Base-by-base conservation (phyloP, 2,329 filamentous ascomycete genomes). In the Xylariales sp. region DNA sequence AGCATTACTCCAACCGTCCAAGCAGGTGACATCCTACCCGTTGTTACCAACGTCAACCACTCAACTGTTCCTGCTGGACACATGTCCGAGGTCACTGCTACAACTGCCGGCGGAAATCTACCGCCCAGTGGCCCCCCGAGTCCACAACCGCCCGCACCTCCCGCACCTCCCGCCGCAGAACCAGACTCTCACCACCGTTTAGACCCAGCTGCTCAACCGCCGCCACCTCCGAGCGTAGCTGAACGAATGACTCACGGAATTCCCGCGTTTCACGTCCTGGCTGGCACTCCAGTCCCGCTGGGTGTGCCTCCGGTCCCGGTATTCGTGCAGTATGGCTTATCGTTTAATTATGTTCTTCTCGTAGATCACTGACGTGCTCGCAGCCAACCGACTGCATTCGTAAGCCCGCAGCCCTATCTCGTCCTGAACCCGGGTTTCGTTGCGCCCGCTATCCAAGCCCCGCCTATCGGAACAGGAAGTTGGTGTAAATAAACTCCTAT, bases 401-500 rank as follows among this genome's bases (percentile, higher is more conserved):
- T 5, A 3, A 27, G n/a, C 24, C 24, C 8, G 24, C 28, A 40
- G 21, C 20, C 28, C 9, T 40, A 40, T 12, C 29, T 40, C 18
- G 7, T 32, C n/a, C 16, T 33, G 5, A 40, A 33, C 28, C 38
- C 38, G 20, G 22, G 22, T 16, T 15, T 40, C 12, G 29, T 33
- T 15, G 6, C 25, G 8, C 38, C 38, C 5, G 29, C 14, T 3
- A 22, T 33, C n/a, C 38, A 33, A 18, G 38, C 38, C 11, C 28
- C 38, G 4, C 11, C 29, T 12, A 22, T 25, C 15, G 38, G 20
- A 15, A 40, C 38, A 9, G 29, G 19, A 8, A 22, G 28, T 24
- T 40, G 38, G 38, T 40, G 38, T 40, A 40, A 16, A 18, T 16
- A 31, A n/a, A n/a, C n/a, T n/a, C n/a, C n/a, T n/a, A n/a, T n/a